Evolutionary conservation across 768 basidiomycete species (phyloP), one percentile per base, ranked within the genome.

Genomic region (Polyporus arcularius): DNA sequence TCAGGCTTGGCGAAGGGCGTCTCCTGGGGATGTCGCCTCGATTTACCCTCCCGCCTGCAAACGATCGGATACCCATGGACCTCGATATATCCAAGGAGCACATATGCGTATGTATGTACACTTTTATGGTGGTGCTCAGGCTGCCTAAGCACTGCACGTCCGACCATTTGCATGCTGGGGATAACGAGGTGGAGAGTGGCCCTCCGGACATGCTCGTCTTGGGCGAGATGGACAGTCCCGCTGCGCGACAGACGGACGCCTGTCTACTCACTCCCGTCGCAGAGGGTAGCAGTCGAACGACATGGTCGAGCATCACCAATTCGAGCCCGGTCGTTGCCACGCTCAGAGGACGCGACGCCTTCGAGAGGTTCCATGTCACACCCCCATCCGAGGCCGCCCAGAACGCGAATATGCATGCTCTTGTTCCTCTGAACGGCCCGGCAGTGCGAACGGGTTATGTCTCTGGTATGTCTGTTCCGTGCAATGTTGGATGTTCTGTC

Each of bases 41-140:
- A 7, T 65, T 58, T 48, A 11, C 30, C n/a, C 43, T 61, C 4
- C 54, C 60, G 9, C 53, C 51, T 28, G 35, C 41, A 1, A 32
- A 14, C 21, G 58, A 58, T 14, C 35, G 57, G 21, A 43, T 65
- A 18, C 55, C 61, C 21, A 60, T 66, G 50, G 65, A 68, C 45
- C 35, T 70, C n/a, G 65, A 67, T 39, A 18, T 70, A 11, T 62
- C 67, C 12, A 45, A 41, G 21, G 50, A 46, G 16, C 56, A 65
- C 21, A 31, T 70, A 1, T 57, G 56, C 15, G 55, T 61, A 11
- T 64, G 67, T 32, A 52, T 64, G 51, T 57, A 65, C 49, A 30
- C 55, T 2, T 58, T 68, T 18, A 54, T 70, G 39, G 43, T 65
- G 9, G 47, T 65, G 7, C 40, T 46, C n/a, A 21, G 67, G 15